Conservation (phyloP, 2,329 filamentous ascomycete genomes). For the Sarocladiaceae sp. region DNA sequence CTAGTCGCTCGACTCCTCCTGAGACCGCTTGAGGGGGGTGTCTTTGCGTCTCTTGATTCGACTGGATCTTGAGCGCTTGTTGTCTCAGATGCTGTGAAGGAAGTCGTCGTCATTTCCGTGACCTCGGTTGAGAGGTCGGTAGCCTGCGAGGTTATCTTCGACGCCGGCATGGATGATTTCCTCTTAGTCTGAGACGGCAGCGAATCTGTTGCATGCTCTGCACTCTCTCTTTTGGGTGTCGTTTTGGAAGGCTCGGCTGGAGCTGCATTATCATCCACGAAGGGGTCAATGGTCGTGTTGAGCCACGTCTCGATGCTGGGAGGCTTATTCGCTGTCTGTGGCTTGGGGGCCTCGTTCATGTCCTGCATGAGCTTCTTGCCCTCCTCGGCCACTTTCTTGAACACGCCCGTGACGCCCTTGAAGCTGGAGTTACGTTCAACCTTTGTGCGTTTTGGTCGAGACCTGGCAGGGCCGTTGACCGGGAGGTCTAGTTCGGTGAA, state of each 20-base stretch:
- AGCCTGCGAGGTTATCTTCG: neutral
- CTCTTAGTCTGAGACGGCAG: neutral
- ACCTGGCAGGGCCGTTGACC: slow-evolving; percentile 40
- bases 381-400: slow-evolving; percentile 61
- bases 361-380: slow-evolving; percentile 64
- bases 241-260: slow-evolving; percentile 4
- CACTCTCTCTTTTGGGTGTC: neutral
- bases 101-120: neutral
- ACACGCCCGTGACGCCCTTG: slow-evolving; percentile 56
- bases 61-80: slow-evolving; percentile 24
- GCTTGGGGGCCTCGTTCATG: slow-evolving; percentile 50
- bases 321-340: slow-evolving; percentile 48
- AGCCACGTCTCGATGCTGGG: slow-evolving; percentile 64
- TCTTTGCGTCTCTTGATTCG: slow-evolving; percentile 17
- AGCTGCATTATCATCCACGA: slow-evolving; percentile 39
- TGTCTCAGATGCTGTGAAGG: slow-evolving; percentile 13
- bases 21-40: slow-evolving; percentile 35
- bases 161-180: neutral
- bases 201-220: neutral
- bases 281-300: slow-evolving; percentile 58
- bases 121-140: slow-evolving; percentile 6
- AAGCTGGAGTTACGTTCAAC: slow-evolving; percentile 53
- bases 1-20: slow-evolving; percentile 55
- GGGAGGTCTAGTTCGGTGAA: slow-evolving; percentile 61
- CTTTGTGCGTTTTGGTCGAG: slow-evolving; percentile 36